phyloP scores from a whole-genome alignment of 345 rosid genomes.

The Aegle marmelos region DNA sequence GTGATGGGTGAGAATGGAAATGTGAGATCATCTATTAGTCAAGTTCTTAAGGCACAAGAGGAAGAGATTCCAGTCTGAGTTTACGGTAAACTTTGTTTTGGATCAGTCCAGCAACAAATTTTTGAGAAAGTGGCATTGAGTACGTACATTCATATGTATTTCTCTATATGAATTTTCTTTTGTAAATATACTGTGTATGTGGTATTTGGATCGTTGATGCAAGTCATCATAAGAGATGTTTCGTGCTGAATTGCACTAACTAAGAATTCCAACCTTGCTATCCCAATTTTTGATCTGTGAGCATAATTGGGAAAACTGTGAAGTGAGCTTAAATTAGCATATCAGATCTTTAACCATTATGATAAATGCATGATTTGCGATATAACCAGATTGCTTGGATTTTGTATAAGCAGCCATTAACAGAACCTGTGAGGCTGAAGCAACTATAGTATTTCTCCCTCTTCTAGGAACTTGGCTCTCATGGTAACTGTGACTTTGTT shows the following conservation, averaged over 20 bases:
- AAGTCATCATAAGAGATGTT: background rate
- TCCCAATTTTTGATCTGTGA: background rate
- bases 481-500: background rate
- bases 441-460: background rate
- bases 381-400: background rate
- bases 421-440: background rate
- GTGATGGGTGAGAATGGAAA: background rate
- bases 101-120: background rate
- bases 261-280: background rate
- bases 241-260: background rate
- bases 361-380: background rate
- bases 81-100: background rate
- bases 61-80: background rate
- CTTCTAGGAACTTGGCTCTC: background rate
- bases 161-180: background rate
- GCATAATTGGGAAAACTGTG: background rate
- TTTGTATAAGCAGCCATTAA: background rate
- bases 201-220: background rate
- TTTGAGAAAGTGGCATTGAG: background rate
- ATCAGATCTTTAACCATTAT: background rate
- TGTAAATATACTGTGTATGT: background rate
- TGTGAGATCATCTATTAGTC: background rate
- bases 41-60: background rate
- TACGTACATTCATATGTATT: background rate
- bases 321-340: background rate